Conservation (phyloP, 441 rosid genomes). For the Macaranga tanarius region DNA sequence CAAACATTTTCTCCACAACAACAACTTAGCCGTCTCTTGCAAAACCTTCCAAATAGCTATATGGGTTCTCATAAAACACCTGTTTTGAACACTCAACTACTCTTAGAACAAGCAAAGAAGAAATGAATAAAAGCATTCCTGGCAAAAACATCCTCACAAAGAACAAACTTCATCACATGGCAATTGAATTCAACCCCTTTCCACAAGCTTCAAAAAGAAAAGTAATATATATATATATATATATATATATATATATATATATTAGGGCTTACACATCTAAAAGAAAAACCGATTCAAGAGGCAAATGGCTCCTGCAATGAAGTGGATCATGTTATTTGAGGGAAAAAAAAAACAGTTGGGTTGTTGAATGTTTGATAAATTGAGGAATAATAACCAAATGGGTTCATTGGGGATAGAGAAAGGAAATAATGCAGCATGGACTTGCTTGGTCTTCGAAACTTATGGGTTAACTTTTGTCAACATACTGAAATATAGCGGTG, state of each 20-base stretch:
- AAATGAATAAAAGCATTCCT: constrained; percentile 34
- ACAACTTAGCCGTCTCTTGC: constrained; percentile 37
- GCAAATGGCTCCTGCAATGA: constrained; percentile 25
- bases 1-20: constrained; percentile 49
- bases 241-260: constrained; percentile 1
- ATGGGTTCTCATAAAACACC: constrained; percentile 37
- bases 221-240: no score
- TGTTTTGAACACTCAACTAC: constrained; percentile 15
- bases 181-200: constrained; percentile 23
- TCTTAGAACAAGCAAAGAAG: constrained; percentile 27
- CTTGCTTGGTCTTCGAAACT: constrained; percentile 23
- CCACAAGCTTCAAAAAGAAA: constrained; percentile 30
- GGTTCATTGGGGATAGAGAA: constrained; percentile 21
- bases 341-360: constrained; percentile 26
- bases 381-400: constrained; percentile 16
- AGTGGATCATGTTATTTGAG: constrained; percentile 33
- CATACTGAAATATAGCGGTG: neutral
- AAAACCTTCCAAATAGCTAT: constrained; percentile 29
- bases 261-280: constrained; percentile 25
- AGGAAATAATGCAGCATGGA: constrained; percentile 31
- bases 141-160: constrained; percentile 29
- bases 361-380: constrained; percentile 17
- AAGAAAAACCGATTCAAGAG: constrained; percentile 19
- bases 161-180: constrained; percentile 29
- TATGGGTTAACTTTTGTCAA: neutral